These are phyloP conservation scores for maize (Zea mays) DNA, from an alignment of 176 grass and related monocot species.

Conservation along the genomic window DNA sequence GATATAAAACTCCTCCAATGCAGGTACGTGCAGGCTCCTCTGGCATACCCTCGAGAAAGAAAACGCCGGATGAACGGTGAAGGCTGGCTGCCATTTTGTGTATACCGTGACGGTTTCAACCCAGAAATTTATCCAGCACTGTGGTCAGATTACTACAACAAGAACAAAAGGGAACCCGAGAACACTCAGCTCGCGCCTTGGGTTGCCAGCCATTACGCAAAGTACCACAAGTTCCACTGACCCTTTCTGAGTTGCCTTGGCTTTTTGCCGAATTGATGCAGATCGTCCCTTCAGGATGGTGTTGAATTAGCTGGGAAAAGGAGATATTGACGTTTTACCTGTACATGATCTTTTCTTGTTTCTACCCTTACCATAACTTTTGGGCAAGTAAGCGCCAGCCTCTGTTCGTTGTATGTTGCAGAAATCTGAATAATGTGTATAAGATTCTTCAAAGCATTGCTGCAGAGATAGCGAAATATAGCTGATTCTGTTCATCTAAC, in stretches of 20 bases:
- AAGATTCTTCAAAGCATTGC: conserved; percentile 46
- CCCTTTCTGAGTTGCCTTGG: conserved; percentile 14
- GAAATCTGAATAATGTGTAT: conserved; percentile 47
- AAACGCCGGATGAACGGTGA: conserved; percentile 69
- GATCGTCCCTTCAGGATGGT: conserved; percentile 22
- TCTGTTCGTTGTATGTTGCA: conserved; percentile 43
- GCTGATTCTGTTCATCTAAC: conserved; percentile 16
- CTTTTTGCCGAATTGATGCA: conserved; percentile 23
- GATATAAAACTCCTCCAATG: background rate
- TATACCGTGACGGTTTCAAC: conserved; percentile 75
- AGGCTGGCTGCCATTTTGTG: conserved; percentile 86
- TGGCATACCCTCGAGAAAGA: conserved; percentile 89
- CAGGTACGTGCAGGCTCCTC: conserved; percentile 89
- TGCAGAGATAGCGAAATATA: conserved; percentile 45
- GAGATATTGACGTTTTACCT: conserved; percentile 43
- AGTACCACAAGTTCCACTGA: conserved; percentile 49
- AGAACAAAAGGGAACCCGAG: conserved; percentile 76
- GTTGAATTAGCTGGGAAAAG: conserved; percentile 27
- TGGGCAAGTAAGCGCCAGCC: conserved; percentile 41
- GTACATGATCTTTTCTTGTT: conserved; percentile 49
- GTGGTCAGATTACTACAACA: conserved; percentile 90
- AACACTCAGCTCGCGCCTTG: conserved; percentile 90
- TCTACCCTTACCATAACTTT: conserved; percentile 34
- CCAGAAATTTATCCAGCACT: conserved; percentile 67
- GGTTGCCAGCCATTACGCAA: conserved; percentile 81